Evolutionary conservation across 192 early-diverging fungal species (phyloP), one percentile per base, ranked within the genome.

Genomic region (Nowakowskiella sp.): DNA sequence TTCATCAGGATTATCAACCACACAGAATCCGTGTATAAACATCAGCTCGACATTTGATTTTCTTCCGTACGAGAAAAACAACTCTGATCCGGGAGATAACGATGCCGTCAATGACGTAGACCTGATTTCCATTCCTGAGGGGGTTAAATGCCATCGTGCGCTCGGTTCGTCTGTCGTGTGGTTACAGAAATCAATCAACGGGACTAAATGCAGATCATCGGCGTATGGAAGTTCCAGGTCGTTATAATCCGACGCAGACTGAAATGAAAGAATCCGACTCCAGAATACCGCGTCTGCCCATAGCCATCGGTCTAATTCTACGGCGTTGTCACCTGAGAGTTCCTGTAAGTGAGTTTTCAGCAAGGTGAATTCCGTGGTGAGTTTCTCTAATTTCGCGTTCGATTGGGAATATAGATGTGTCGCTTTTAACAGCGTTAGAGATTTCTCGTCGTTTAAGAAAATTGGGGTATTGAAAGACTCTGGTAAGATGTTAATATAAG

Each of bases 231-330:
- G 26, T 6, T 30, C 33, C 2, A 23, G 5, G 0, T n/a, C 24
- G 44, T 10, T 24, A 1, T 58, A 42, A 21, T 46, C 32, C 1
- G 57, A 32, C 13, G 55, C 56, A 39, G 58, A 36, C 28, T 72
- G 63, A 34, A 85, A 68, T 1, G 70, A 72, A 2, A 87, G 64
- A 1, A 84, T 77, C 22, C 85, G 66, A 0, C 79, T 81, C 85
- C 85, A 87, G 48, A 83, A 84, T 10, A 81, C 64, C 1, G 68
- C 76, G 51, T 87, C 82, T 0, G 81, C 83, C 83, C 82, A 87
- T 4, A 65, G 45, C 59, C 70, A 86, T 5, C 55, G 31, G 8
- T 84, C 77, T 56, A 80, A 57, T 3, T 61, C 47, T 1, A 77
- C 30, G 7, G 58, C 42, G 13, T 29, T 26, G 25, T 51, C 31